A percentile compares a stretch with the other conserved stretches of the same genome.
These are phyloP conservation scores for Trypanosomatidae sp. DNA, from an alignment of 208 protist genomes.

Conservation along the genomic window DNA sequence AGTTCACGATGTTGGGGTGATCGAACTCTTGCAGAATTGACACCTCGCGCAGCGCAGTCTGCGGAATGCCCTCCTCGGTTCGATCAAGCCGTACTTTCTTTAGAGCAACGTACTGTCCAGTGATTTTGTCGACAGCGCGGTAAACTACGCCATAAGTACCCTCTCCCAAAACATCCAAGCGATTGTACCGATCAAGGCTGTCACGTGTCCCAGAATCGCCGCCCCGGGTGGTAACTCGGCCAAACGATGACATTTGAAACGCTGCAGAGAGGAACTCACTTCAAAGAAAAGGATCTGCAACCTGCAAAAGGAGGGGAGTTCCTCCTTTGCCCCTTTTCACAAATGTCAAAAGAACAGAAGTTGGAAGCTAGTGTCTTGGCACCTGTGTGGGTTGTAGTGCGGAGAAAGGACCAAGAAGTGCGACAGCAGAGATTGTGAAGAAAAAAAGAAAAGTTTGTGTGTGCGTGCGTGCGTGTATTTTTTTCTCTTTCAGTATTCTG, in stretches of 20 bases:
- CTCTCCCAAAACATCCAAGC: conserved; percentile 89
- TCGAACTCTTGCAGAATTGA: conserved; percentile 97
- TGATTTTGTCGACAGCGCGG: conserved; percentile 82
- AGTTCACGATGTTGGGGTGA: conserved; percentile 97
- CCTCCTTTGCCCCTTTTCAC: neutral
- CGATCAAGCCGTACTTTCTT: conserved; percentile 98
- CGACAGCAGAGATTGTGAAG: neutral
- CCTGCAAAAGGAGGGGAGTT: neutral
- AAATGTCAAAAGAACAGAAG: neutral
- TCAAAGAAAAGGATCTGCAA: neutral
- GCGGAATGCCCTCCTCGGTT: conserved; percentile 98
- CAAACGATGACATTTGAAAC: conserved; percentile 52
- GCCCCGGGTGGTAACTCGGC: conserved; percentile 42
- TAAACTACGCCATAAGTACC: conserved; percentile 95
- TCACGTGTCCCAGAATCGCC: conserved; percentile 39
- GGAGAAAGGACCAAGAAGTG: neutral
- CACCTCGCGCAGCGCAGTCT: conserved; percentile 98
- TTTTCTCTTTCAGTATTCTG: neutral
- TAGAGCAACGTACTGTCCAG: conserved; percentile 93
- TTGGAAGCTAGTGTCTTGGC: neutral
- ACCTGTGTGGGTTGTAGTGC: neutral
- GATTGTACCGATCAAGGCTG: conserved; percentile 86
- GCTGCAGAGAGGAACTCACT: neutral
- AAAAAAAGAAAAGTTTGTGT: neutral
- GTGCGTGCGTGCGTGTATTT: neutral